Conservation (phyloP, 2,329 filamentous ascomycete species). For the Scedosporium apiospermum region DNA sequence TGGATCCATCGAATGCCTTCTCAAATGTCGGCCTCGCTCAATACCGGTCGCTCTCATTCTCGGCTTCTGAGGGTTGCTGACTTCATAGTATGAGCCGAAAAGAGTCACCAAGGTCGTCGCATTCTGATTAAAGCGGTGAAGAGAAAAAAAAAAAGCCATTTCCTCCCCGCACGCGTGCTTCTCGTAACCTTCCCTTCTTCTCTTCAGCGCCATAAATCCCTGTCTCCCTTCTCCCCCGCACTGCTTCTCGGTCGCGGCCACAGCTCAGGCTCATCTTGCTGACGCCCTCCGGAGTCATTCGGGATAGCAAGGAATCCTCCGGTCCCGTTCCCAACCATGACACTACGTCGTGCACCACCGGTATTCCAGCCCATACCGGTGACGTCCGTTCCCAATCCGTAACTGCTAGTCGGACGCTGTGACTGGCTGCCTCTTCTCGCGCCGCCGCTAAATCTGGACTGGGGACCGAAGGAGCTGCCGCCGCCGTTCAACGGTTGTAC, state of each 20-base stretch:
- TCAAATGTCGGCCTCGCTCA: no score
- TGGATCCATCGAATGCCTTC: no score
- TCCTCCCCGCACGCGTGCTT: no score
- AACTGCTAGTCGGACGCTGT: constrained; percentile 42
- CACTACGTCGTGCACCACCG: constrained; percentile 42
- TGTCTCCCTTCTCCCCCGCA: constrained; percentile 26
- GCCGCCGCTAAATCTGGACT: background rate
- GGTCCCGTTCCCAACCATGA: constrained; percentile 41
- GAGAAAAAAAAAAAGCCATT: no score
- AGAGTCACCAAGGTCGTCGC: no score
- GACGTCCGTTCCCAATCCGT: constrained; percentile 45
- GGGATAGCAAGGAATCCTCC: constrained; percentile 46
- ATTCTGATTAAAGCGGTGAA: no score
- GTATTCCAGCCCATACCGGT: constrained; percentile 38
- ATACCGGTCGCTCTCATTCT: no score
- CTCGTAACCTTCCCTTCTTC: background rate
- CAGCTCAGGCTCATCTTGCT: constrained; percentile 19
- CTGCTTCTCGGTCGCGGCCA: constrained; percentile 36
- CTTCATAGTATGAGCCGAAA: no score
- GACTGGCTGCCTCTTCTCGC: constrained; percentile 1
- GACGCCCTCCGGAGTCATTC: constrained; percentile 14
- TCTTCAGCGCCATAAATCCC: constrained; percentile 31
- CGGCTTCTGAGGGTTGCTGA: no score
- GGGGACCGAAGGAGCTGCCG: constrained; percentile 11
- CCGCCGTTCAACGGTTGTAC: constrained; percentile 25